A percentile compares a stretch with the other conserved stretches of the same genome.
Evolutionary conservation across 2,329 filamentous ascomycete genomes (phyloP).

Genomic region (Sphaerulina populicola): DNA sequence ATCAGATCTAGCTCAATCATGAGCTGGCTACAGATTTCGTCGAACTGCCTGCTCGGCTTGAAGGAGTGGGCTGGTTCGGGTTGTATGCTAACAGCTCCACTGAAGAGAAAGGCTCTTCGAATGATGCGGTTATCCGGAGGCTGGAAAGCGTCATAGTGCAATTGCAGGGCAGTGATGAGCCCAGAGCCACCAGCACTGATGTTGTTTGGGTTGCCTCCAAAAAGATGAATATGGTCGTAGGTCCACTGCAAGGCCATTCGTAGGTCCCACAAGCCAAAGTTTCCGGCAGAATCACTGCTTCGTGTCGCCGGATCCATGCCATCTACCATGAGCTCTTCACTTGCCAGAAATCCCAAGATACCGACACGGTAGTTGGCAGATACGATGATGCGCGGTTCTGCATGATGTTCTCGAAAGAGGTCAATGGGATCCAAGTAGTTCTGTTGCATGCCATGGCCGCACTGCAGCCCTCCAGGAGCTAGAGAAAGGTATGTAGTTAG

Average conservation of each 20-base stretch:
- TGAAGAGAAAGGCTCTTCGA: slow-evolving; percentile 16
- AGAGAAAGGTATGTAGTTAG: slow-evolving; percentile 1
- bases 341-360: slow-evolving; percentile 35
- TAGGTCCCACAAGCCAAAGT: slow-evolving; percentile 51
- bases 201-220: slow-evolving; percentile 44
- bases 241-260: slow-evolving; percentile 50
- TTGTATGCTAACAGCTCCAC: slow-evolving; percentile 16
- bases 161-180: slow-evolving; percentile 12
- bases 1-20: slow-evolving; percentile 14
- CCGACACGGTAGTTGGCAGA: slow-evolving; percentile 31
- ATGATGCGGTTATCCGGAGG: slow-evolving; percentile 13
- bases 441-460: slow-evolving; percentile 15
- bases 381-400: slow-evolving; percentile 25
- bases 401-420: slow-evolving; percentile 15
- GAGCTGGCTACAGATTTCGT: slow-evolving; percentile 15
- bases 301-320: slow-evolving; percentile 4
- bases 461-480: slow-evolving; percentile 9
- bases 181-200: slow-evolving; percentile 44
- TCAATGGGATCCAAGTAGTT: slow-evolving; percentile 16
- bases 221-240: slow-evolving; percentile 42
- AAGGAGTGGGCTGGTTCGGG: slow-evolving; percentile 13
- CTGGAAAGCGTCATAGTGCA: slow-evolving; percentile 19
- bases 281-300: slow-evolving; percentile 25
- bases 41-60: slow-evolving; percentile 12
- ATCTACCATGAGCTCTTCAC: slow-evolving; percentile 31